Base-by-base conservation (phyloP, 306 rosid species). In the Betula pendula region DNA sequence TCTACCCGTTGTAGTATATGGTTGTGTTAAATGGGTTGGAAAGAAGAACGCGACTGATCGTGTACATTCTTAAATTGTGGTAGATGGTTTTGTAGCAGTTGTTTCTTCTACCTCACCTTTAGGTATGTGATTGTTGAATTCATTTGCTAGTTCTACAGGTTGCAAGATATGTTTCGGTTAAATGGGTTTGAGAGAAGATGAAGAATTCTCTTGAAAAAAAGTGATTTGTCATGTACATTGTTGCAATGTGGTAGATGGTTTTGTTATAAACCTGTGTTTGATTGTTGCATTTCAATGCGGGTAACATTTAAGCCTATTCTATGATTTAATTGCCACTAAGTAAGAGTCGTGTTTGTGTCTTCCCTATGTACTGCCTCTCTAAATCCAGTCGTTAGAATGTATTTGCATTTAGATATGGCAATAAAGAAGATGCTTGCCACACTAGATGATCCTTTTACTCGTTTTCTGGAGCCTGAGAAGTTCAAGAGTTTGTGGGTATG, bases 371-470 rank as follows among this genome's bases (percentile, higher is more conserved):
- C 67, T 49, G 49, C 51, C 33, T 51, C 20, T 68, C 60, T 19
- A 56, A 77, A 65, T 81, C 71, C 56, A n/a, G n/a, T n/a, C n/a
- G n/a, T n/a, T 79, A 70, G 69, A 72, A 69, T 45, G 35, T 80
- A 25, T 82, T 67, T 83, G 24, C 72, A 43, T 75, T 79, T 85
- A 92, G 97, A 95, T 90, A 59, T 8, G 76, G 97, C 97, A 20
- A 95, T 95, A 84, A 92, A 83, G 90, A 95, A 92, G 86, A 95
- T 95, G 99, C 91, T 95, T 81, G 96, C 92, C 65, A 95, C 99
- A 79, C 78, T 95, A 81, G 90, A 87, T 72, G 99, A 95, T 75
- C 99, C 97, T 56, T 95, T 95, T 84, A 95, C 96, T 65, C 89
- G 97, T 73, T 90, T 95, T 88, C 78, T 95, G 74, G 99, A 95